Percentiles rank a stretch among this genome's conserved stretches.
Evolutionary conservation across 345 rosid genomes (phyloP).

Genomic region (Brassica nigra): DNA sequence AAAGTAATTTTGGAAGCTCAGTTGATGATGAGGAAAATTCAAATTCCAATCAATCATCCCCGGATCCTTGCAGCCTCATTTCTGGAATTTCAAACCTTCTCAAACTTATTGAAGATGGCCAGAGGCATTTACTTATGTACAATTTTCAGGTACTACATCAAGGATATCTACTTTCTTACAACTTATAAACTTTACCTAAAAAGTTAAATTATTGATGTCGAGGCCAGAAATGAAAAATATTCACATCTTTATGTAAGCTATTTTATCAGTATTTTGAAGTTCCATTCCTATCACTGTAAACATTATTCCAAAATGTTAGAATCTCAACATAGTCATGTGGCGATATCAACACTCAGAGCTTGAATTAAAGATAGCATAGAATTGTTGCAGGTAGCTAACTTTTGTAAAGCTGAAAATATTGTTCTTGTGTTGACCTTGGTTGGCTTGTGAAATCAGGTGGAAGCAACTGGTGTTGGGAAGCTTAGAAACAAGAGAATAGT

Average conservation of each 20-base stretch:
- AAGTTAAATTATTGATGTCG: background rate
- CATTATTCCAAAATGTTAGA: background rate
- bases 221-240: slow-evolving; percentile 5
- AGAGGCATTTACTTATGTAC: slow-evolving; percentile 68
- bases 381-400: background rate
- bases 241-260: slow-evolving; percentile 53
- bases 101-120: slow-evolving; percentile 77
- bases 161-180: background rate
- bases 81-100: slow-evolving; percentile 64
- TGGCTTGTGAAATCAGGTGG: slow-evolving; percentile 49
- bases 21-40: slow-evolving; percentile 30
- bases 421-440: slow-evolving; percentile 23
- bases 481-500: slow-evolving; percentile 77
- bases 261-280: slow-evolving; percentile 9
- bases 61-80: slow-evolving; percentile 41
- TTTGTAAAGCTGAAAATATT: background rate
- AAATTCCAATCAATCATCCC: slow-evolving; percentile 37
- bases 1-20: slow-evolving; percentile 33
- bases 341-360: background rate
- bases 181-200: background rate
- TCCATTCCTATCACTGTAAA: slow-evolving; percentile 3
- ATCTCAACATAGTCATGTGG: slow-evolving; percentile 2
- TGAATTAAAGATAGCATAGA: background rate
- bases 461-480: slow-evolving; percentile 89
- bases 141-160: slow-evolving; percentile 63